Base-by-base conservation (phyloP, 768 basidiomycete genomes). In the Tylopilus rubrobrunneus region DNA sequence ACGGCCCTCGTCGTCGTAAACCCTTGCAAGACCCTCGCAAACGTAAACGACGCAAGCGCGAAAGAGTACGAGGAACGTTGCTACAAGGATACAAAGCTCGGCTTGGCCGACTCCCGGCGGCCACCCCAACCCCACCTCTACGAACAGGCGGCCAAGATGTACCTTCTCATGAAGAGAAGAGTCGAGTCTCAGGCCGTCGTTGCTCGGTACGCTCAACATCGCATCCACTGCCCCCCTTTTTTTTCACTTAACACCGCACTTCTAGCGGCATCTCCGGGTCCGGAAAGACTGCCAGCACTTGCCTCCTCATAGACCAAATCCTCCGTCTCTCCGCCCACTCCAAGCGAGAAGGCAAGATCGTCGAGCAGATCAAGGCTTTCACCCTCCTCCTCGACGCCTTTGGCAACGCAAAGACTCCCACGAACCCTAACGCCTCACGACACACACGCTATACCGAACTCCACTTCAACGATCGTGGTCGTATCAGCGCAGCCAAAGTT, bases 391-490 rank as follows among this genome's bases (percentile, higher is more conserved):
- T 86, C 64, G 78, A 82, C 55, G 75, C 85, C 48, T 86, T 86
- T 67, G 84, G 85, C 45, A 78, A 78, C 59, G 81, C 85, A 58
- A 86, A 86, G 73, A 82, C 85, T 34, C 71, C 75, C 62, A 69
- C 77, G 61, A 85, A 81, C 62, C 77, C 83, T 19, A 83, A 83
- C 33, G 84, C 85, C 47, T 84, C 84, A 28, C 82, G 85, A 40
- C 75, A 81, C 68, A 75, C 76, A 54, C 77, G 79, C 56, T 83
- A 78, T 68, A 71, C 81, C 28, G 84, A 85, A 61, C 76, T 85
- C 48, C 82, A 83, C 66, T 85, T 85, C 71, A 75, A 76, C 61
- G 76, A 75, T 53, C 74, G 74, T 31, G 80, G 83, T 34, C 78
- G 81, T 44, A 78, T 85, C 51, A 68, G 73, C 41, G 77, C 81